These are phyloP conservation scores for Mycocentrospora acerina DNA, from an alignment of 2,329 filamentous ascomycete species.

Conservation along the genomic window DNA sequence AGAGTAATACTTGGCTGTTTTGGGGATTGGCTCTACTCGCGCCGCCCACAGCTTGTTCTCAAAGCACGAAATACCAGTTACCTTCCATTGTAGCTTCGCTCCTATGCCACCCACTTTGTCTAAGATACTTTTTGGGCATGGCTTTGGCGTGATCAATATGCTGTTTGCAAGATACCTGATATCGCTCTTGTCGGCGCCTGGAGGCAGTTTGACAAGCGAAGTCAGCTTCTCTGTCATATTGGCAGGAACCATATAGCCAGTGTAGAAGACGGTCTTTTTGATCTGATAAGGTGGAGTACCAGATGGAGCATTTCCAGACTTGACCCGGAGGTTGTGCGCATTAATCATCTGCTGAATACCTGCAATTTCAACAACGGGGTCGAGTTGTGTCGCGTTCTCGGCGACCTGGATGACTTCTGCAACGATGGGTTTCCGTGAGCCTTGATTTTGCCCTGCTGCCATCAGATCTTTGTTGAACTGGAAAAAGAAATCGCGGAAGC, in stretches of 20 bases:
- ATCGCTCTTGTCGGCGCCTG: conserved; percentile 65
- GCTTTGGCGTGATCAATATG: conserved; percentile 83
- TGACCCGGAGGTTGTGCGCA: conserved; percentile 70
- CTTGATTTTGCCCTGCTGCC: conserved; percentile 40
- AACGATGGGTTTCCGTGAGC: conserved; percentile 64
- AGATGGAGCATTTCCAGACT: conserved; percentile 47
- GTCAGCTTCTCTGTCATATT: conserved; percentile 72
- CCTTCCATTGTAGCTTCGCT: conserved; percentile 79
- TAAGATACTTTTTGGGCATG: conserved; percentile 70
- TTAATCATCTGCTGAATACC: conserved; percentile 90
- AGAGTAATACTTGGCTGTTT: conserved; percentile 66
- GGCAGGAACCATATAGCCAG: conserved; percentile 79
- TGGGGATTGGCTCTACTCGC: conserved; percentile 70
- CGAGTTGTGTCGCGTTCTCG: conserved; percentile 71
- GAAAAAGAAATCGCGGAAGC: conserved; percentile 81
- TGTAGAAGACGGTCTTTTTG: conserved; percentile 87
- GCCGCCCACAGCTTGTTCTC: conserved; percentile 89
- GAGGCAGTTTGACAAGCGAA: conserved; percentile 66
- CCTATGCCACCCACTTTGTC: conserved; percentile 86
- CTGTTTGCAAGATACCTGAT: conserved; percentile 83
- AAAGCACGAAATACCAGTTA: conserved; percentile 71
- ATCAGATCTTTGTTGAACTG: conserved; percentile 69
- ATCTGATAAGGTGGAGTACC: conserved; percentile 63
- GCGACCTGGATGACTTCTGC: conserved; percentile 85
- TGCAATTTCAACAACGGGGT: conserved; percentile 76